A percentile compares a stretch with the other conserved stretches of the same genome.
phyloP scores from a whole-genome alignment of 805 yeast species.

The Candida insectalens region DNA sequence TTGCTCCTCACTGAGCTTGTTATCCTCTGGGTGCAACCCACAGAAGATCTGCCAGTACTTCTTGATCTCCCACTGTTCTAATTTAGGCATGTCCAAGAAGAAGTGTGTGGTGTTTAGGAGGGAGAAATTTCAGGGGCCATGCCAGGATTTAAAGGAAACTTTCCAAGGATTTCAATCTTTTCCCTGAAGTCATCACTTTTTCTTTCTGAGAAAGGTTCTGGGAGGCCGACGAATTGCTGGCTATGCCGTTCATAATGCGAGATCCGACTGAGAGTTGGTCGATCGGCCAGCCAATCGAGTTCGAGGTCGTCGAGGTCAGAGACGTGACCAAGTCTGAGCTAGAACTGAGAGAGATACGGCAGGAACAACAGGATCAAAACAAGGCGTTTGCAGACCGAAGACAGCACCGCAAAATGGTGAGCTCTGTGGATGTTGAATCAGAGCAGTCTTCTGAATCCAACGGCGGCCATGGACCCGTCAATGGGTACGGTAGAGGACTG shows the following conservation, averaged over 20 bases:
- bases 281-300: constrained; percentile 26
- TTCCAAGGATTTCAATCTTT: too few species aligned
- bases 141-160: too few species aligned
- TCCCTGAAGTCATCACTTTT: too few species aligned
- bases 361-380: constrained; percentile 42
- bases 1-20: constrained; percentile 74
- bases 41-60: constrained; percentile 97
- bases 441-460: too few species aligned
- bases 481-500: constrained; percentile 12
- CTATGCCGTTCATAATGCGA: too few species aligned
- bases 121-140: too few species aligned
- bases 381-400: constrained; percentile 49
- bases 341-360: constrained; percentile 47
- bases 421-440: constrained; percentile 44
- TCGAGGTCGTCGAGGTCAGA: constrained; percentile 47
- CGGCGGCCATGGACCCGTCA: constrained; percentile 5
- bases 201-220: too few species aligned
- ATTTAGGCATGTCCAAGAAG: constrained; percentile 40
- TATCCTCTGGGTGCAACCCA: constrained; percentile 74
- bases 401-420: constrained; percentile 23
- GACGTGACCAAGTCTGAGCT: constrained; percentile 43
- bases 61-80: constrained; percentile 92
- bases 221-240: too few species aligned
- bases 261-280: too few species aligned
- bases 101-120: background rate